Percentiles rank a stretch among this genome's conserved stretches.
Evolutionary conservation across 179 eudicot genomes (phyloP).

Genomic region (Spinacia oleracea): DNA sequence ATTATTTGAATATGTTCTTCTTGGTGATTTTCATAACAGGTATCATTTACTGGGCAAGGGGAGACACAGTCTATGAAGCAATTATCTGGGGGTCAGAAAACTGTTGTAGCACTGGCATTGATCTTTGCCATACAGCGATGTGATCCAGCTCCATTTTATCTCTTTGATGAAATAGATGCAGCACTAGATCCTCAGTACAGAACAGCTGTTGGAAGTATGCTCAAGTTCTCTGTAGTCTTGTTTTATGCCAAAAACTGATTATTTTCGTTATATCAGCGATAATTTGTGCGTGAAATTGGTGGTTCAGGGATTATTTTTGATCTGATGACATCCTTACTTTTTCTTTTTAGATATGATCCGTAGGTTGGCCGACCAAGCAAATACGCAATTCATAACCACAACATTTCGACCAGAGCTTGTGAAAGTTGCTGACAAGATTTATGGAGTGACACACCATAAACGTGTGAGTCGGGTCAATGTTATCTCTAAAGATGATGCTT

Average conservation of each 20-base stretch:
- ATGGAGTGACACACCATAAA: constrained; percentile 86
- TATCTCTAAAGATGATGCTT: constrained; percentile 70
- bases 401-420: constrained; percentile 91
- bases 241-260: not conserved
- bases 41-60: constrained; percentile 97
- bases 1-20: not conserved
- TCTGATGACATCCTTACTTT: constrained; percentile 37
- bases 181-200: constrained; percentile 99
- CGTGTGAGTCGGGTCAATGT: constrained; percentile 86
- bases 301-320: not conserved
- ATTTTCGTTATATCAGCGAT: not conserved
- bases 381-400: constrained; percentile 87
- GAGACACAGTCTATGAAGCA: constrained; percentile 99
- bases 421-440: constrained; percentile 96
- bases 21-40: constrained; percentile 41
- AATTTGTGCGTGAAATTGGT: not conserved
- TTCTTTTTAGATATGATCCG: constrained; percentile 82
- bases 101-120: constrained; percentile 88
- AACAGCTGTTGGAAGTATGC: constrained; percentile 99
- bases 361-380: constrained; percentile 78
- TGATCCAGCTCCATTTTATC: constrained; percentile 99
- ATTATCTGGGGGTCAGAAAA: constrained; percentile 98
- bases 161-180: constrained; percentile 98
- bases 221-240: constrained; percentile 12
- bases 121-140: constrained; percentile 96